phyloP scores from a whole-genome alignment of 148 eudicot species.

The Rhododendron ovatum region DNA sequence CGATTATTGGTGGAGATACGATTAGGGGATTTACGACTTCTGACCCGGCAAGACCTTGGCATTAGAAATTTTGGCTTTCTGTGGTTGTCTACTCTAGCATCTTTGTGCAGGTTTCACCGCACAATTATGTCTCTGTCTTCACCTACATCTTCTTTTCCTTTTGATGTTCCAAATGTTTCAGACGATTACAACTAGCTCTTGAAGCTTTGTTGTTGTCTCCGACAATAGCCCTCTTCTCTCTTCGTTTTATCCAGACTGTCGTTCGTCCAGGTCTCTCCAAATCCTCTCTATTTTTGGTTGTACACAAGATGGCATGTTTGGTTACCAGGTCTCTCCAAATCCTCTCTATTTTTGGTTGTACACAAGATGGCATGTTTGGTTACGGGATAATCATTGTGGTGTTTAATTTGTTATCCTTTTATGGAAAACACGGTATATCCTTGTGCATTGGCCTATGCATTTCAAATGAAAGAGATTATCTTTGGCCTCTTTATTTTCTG shows the following conservation, averaged over 20 bases:
- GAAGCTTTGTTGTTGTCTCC: no score
- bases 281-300: no score
- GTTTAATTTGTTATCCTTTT: no score
- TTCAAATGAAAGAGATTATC: not conserved
- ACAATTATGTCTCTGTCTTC: not conserved
- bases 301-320: no score
- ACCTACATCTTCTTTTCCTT: not conserved
- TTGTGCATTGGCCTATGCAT: not conserved
- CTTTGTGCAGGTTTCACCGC: not conserved
- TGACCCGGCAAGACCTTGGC: slow-evolving; percentile 55
- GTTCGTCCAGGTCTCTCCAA: no score
- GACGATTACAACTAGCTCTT: no score
- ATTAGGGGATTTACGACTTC: slow-evolving; percentile 87
- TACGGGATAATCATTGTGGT: no score
- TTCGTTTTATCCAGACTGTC: no score
- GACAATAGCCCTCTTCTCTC: no score
- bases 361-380: no score
- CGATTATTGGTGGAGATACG: slow-evolving; percentile 79
- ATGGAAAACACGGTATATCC: not conserved
- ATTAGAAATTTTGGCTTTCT: not conserved
- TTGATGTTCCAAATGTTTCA: not conserved
- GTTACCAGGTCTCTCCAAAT: no score
- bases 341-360: no score
- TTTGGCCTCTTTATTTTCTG: not conserved
- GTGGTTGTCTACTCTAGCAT: not conserved